phyloP scores from a whole-genome alignment of 352 stramenopile species.

The Pythium dissimile region DNA sequence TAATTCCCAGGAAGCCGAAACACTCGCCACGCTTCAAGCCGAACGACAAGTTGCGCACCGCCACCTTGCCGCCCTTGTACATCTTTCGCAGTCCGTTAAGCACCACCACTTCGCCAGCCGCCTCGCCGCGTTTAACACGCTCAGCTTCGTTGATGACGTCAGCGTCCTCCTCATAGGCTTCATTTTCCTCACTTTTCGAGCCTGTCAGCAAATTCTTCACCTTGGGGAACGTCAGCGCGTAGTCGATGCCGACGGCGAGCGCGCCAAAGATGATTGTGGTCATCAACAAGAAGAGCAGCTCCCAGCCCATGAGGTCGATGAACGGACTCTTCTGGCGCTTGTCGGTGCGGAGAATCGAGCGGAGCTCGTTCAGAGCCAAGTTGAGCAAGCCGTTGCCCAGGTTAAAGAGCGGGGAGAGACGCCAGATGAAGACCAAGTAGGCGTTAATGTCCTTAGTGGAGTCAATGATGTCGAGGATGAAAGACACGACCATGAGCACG shows the following conservation, averaged over 20 bases:
- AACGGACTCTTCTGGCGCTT: constrained; percentile 50
- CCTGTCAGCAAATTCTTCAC: constrained; percentile 27
- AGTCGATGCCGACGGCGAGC: constrained; percentile 50
- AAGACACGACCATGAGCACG: constrained; percentile 51
- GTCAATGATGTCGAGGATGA: constrained; percentile 46
- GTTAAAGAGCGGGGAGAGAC: constrained; percentile 55
- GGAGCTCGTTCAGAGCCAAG: constrained; percentile 11
- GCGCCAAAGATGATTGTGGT: constrained; percentile 39
- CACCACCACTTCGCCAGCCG: constrained; percentile 38
- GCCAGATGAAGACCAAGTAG: constrained; percentile 55
- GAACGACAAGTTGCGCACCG: constrained; percentile 67
- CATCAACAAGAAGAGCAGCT: constrained; percentile 50
- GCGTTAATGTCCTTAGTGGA: constrained; percentile 40
- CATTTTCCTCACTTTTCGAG: constrained; percentile 9
- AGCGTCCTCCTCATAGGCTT: constrained; percentile 12
- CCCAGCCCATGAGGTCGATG: constrained; percentile 55
- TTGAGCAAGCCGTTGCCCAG: constrained; percentile 41
- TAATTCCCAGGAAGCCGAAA: constrained; percentile 91
- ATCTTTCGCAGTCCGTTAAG: constrained; percentile 83
- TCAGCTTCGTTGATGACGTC: constrained; percentile 23
- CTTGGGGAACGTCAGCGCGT: constrained; percentile 47
- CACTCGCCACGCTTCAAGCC: constrained; percentile 79
- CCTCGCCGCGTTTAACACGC: constrained; percentile 5
- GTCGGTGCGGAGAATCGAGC: constrained; percentile 22
- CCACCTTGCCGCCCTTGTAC: constrained; percentile 81